Evolutionary conservation across 139 green algal genomes (phyloP), one percentile per base, ranked within the genome.

Genomic region (Asterochloris sp.): DNA sequence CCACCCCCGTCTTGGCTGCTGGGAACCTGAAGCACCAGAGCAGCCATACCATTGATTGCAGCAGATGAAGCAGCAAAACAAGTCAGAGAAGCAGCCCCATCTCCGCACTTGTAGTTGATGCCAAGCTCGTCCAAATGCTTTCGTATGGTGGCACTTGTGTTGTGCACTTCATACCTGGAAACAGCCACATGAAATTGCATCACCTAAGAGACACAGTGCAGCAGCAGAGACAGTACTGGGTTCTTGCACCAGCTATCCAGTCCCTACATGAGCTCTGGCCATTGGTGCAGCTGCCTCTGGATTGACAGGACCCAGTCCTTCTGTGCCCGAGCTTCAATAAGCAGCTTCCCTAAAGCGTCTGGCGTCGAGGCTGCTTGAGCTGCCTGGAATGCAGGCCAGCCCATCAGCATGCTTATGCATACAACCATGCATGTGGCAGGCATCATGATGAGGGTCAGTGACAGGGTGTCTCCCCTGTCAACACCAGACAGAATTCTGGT

Each of bases 1-100:
- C 89, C 21, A 98, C 87, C 27, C 96, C 96, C 24, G 93, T 95
- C 62, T 86, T 83, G 13, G 90, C 93, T 11, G 94, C 77, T 38
- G 89, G 88, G 62, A 85, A 74, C 73, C 82, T 87, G 84, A 63
- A 86, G 11, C 62, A 11, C 61, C 26, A 73, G 17, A 17, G 10
- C 38, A 54, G 38, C 38, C 38, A 54, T 54, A 6, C 6, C 38
- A 54, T 54, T 6, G 6, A 54, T 13, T 27, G 66, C 26, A 21
- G 15, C n/a, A 62, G 60, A 60, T 1, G 61, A 64, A 80, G 66
- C 66, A 26, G 17, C 80, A 84, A 10, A 10, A 10, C 21, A 23
- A 27, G 24, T n/a, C 15, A 75, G n/a, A 0, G 0, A 82, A n/a
- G 16, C 75, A 60, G 27, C n/a, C 63, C 10, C n/a, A 68, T 26